Evolutionary conservation across 768 basidiomycete genomes (phyloP).

Genomic region (Rhizopogon rudus): DNA sequence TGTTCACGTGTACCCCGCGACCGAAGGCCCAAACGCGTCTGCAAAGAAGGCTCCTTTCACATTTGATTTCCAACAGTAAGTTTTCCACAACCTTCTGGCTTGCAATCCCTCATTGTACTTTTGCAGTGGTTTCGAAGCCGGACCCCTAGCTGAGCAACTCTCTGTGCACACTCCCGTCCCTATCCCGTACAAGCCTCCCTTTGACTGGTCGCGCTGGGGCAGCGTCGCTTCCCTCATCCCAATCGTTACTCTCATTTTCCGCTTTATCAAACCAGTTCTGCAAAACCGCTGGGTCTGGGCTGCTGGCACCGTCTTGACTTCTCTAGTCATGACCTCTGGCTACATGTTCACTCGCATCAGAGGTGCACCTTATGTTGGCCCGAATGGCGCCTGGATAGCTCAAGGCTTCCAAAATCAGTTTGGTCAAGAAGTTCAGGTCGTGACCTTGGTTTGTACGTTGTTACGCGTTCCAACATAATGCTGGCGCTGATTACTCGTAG

Average conservation of each 20-base stretch:
- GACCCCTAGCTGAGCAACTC: slow-evolving; percentile 70
- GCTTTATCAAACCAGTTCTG: slow-evolving; percentile 61
- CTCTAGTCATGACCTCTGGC: slow-evolving; percentile 84
- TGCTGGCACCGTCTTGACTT: slow-evolving; percentile 50
- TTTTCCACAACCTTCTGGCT: background rate
- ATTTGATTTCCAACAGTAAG: slow-evolving; percentile 78
- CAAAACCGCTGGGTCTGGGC: slow-evolving; percentile 80
- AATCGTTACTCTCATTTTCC: slow-evolving; percentile 44
- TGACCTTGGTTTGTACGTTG: slow-evolving; percentile 78
- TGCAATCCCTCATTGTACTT: slow-evolving; percentile 2
- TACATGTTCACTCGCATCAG: slow-evolving; percentile 98
- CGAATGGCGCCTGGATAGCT: slow-evolving; percentile 76
- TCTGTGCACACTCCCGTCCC: slow-evolving; percentile 69
- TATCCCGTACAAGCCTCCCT: slow-evolving; percentile 79
- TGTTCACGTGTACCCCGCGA: slow-evolving; percentile 69
- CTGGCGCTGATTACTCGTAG: slow-evolving; percentile 36
- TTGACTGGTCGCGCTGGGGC: slow-evolving; percentile 60
- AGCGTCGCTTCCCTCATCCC: slow-evolving; percentile 43
- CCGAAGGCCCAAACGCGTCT: slow-evolving; percentile 60
- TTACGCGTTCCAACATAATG: background rate
- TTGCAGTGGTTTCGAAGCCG: slow-evolving; percentile 77
- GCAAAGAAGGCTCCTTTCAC: slow-evolving; percentile 44
- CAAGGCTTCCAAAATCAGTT: slow-evolving; percentile 85
- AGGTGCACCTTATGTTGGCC: slow-evolving; percentile 61
- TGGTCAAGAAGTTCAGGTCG: slow-evolving; percentile 89